Evolutionary conservation across 768 basidiomycete species (phyloP).

Genomic region (Stropharia rugosoannulata): DNA sequence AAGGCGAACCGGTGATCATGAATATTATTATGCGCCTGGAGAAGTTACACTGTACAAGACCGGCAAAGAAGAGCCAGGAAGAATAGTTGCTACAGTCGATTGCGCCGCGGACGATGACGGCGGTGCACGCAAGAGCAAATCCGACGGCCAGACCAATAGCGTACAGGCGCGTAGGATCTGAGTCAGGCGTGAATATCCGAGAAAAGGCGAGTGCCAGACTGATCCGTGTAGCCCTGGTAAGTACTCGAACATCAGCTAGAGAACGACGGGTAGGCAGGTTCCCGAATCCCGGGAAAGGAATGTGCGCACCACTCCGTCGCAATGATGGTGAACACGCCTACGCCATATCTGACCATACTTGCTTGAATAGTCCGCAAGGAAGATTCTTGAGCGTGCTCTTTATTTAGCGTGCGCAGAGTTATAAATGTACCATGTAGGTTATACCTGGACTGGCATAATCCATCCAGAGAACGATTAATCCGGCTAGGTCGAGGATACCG

Average conservation of each 20-base stretch:
- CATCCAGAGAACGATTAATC: conserved; percentile 4
- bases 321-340: conserved; percentile 7
- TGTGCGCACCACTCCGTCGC: conserved; percentile 11
- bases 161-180: conserved; percentile 8
- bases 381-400: neutral
- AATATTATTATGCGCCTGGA: neutral
- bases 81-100: conserved; percentile 12
- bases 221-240: conserved; percentile 8
- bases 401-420: neutral
- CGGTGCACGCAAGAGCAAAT: conserved; percentile 10
- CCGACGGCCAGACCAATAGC: conserved; percentile 8
- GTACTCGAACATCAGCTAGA: neutral
- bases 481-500: conserved; percentile 11
- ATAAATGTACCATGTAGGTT: neutral
- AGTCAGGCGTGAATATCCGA: conserved; percentile 15
- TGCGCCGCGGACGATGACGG: conserved; percentile 13
- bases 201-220: conserved; percentile 23
- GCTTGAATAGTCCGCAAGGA: neutral
- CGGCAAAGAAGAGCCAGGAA: neutral
- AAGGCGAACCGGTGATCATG: neutral
- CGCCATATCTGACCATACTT: conserved; percentile 1
- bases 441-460: neutral
- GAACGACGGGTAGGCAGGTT: neutral
- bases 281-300: neutral
- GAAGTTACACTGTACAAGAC: neutral